Conservation (phyloP, 768 basidiomycete genomes). For the Lactarius psammicola region DNA sequence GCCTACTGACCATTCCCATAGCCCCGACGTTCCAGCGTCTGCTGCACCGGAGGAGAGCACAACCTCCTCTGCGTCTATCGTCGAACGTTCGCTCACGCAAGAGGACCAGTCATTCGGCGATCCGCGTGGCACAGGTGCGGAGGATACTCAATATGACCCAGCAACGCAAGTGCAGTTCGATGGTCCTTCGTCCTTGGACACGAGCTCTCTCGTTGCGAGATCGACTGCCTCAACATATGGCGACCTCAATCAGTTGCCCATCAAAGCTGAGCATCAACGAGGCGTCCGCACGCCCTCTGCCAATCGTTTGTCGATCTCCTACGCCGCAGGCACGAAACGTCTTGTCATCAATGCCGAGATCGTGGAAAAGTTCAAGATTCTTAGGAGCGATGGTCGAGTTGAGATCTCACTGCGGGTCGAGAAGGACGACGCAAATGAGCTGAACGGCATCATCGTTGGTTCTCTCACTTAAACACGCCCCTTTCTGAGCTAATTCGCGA, state of each 20-base stretch:
- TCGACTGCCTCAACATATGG: constrained; percentile 23
- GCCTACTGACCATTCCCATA: constrained; percentile 27
- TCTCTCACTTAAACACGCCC: constrained; percentile 5
- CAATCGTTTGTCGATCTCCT: constrained; percentile 91
- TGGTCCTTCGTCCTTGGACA: constrained; percentile 25
- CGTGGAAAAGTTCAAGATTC: constrained; percentile 78
- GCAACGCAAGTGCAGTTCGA: constrained; percentile 25
- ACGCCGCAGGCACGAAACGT: constrained; percentile 83
- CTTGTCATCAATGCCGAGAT: constrained; percentile 87
- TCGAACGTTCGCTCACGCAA: constrained; percentile 23
- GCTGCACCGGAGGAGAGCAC: constrained; percentile 25
- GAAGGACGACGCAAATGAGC: constrained; percentile 51
- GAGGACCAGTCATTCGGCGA: constrained; percentile 10
- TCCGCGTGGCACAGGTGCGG: constrained; percentile 11
- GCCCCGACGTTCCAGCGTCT: constrained; percentile 26
- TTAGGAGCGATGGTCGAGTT: constrained; percentile 78
- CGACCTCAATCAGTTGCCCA: constrained; percentile 22
- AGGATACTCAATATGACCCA: constrained; percentile 23
- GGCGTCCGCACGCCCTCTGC: constrained; percentile 58
- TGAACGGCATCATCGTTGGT: constrained; percentile 77
- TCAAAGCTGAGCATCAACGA: constrained; percentile 34
- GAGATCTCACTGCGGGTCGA: constrained; percentile 70
- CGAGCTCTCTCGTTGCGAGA: constrained; percentile 26
- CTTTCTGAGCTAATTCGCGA: constrained; percentile 3
- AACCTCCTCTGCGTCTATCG: constrained; percentile 18